A percentile compares a stretch with the other conserved stretches of the same genome.
These are phyloP conservation scores for Coelastrella sp. DNA, from an alignment of 139 green algal genomes.

Conservation along the genomic window DNA sequence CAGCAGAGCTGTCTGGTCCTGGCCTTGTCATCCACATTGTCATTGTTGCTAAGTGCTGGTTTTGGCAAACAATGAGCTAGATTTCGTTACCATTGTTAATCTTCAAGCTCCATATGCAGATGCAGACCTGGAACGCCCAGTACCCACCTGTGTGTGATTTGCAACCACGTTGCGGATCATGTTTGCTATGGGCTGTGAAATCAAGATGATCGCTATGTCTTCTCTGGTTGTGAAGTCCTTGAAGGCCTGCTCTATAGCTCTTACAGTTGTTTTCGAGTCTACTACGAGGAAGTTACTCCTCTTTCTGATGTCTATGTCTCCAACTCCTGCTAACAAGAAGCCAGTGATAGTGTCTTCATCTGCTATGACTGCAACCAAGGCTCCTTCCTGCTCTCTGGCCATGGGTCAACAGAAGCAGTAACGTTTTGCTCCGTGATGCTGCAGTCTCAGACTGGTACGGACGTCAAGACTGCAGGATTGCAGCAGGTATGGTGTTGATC, in stretches of 20 bases:
- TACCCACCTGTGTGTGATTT: constrained; percentile 80
- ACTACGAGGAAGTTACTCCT: constrained; percentile 97
- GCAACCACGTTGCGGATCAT: constrained; percentile 92
- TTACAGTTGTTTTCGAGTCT: constrained; percentile 87
- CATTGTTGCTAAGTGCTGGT: too few species aligned
- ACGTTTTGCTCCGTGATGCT: too few species aligned
- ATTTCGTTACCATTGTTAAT: too few species aligned
- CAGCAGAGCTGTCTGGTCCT: too few species aligned
- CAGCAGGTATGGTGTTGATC: background rate
- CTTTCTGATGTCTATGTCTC: constrained; percentile 93
- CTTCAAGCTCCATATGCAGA: too few species aligned
- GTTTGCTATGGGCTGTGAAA: constrained; percentile 91
- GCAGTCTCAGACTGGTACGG: too few species aligned
- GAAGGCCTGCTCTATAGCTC: constrained; percentile 94
- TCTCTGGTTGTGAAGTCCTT: constrained; percentile 94
- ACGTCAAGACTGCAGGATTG: background rate
- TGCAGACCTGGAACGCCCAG: too few species aligned
- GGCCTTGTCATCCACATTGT: too few species aligned
- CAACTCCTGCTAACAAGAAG: constrained; percentile 96
- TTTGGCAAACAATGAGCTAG: too few species aligned
- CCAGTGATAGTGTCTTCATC: constrained; percentile 98
- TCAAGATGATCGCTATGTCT: constrained; percentile 97
- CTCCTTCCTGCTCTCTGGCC: constrained; percentile 41
- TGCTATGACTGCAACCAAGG: constrained; percentile 54
- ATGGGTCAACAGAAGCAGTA: background rate